Base-by-base conservation (phyloP, 169 alveolate genomes). In the Theileria annulata region DNA sequence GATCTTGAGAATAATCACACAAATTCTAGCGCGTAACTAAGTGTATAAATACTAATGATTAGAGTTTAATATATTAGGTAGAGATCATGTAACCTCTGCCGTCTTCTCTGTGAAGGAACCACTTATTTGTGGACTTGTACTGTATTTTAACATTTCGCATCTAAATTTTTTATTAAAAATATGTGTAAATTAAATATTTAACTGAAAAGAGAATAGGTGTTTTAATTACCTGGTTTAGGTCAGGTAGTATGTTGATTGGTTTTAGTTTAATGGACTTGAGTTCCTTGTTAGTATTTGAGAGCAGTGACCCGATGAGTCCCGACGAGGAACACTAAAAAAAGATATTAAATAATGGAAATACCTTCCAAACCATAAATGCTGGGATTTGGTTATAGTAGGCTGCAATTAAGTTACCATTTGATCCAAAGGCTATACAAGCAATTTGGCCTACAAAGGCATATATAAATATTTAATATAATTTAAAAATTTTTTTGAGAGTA, bases 81-180 rank as follows among this genome's bases (percentile, higher is more conserved):
- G 93, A 79, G 37, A 88, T 82, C 87, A 87, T 88, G 71, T 89
- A 89, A 10, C 88, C 92, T 27, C 86, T 85, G 30, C 92, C 90
- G 54, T 89, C 91, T 28, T 89, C 94, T 21, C 94, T 76, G 59
- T 84, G 92, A 31, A 89, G 62, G 49, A 87, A 87, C 94, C 94
- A 89, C 77, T 89, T 91, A 25, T 86, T 76, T 63, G 80, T 71
- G 54, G 89, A 82, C 80, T 88, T 89, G 67, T 84, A 88, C 47
- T 86, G 91, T 9, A 89, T 85, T 63, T 89, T 89, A 69, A 89
- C 79, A 64, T 77, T 85, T 80, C 75, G 84, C 54, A 89, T 68
- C 80, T 30, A 10, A n/a, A 19, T 58, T 4, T 58, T 28, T 25
- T 28, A 58, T 56, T 58, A 58, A 58, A 28, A 58, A 10, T 58